Base-by-base conservation (phyloP, 306 rosid species). In the Abrus precatorius region DNA sequence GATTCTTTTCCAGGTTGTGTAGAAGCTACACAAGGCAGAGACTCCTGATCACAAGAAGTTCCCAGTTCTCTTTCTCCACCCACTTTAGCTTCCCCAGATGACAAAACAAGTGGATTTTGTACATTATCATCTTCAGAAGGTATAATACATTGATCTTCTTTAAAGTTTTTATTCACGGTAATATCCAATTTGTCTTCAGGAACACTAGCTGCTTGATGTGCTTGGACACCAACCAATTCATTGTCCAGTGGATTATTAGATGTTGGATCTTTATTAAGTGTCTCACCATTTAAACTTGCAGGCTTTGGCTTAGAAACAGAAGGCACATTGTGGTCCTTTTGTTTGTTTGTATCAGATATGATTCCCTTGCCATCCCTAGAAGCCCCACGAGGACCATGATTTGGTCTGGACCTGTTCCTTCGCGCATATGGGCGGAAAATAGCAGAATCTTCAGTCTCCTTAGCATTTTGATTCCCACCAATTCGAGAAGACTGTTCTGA, bases 351-450 rank as follows among this genome's bases (percentile, higher is more conserved):
- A 73, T 91, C 97, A 56, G 86, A 80, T 49, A 80, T 3, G 48
- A 56, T 72, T 69, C 86, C 93, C 85, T 90, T 96, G 64, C 80
- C 81, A 77, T 91, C 94, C 82, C 92, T 87, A 69, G 88, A 56
- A 66, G 74, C 78, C 70, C 92, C 94, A 71, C 90, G 90, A 79
- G 94, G 82, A 78, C 95, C 98, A 65, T 92, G 97, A 89, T 85
- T 92, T 74, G 98, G 80, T 83, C 85, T 92, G 80, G 99, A 93
- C 87, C 98, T 90, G 80, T 90, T 91, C 82, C 99, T 91, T 84
- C 99, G 97, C 53, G 97, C 94, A 87, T 96, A 96, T 75, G 98
- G 99, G 59, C 97, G 92, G 78, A 96, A 83, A 76, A 96, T 88
- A 44, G 98, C 95, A 9, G 95, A 96, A 83, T 96, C 99, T 77